Evolutionary conservation across 2,329 filamentous ascomycete species (phyloP).

Genomic region (Aureobasidium vineae): DNA sequence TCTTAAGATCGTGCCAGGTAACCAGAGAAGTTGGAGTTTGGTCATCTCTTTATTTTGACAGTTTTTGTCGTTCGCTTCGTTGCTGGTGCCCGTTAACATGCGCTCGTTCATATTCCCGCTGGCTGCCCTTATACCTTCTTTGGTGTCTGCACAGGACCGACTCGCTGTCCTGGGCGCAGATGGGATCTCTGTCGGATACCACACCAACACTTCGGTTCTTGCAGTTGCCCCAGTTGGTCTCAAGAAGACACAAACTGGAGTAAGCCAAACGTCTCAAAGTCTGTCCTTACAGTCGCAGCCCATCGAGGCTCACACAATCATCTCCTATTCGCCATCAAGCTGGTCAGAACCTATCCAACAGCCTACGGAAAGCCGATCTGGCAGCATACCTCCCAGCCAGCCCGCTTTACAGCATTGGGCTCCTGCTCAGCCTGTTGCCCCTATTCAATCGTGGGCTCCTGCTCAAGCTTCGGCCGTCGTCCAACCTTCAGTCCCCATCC

Average conservation of each 20-base stretch:
- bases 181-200: neutral
- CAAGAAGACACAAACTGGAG: too few relatives aligned
- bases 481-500: neutral
- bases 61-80: neutral
- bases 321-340: neutral
- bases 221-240: neutral
- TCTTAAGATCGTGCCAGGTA: neutral
- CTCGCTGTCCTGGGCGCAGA: neutral
- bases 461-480: neutral
- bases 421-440: neutral
- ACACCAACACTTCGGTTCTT: neutral
- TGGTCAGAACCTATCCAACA: neutral
- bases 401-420: neutral
- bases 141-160: neutral
- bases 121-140: neutral
- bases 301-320: neutral
- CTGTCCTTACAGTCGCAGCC: neutral
- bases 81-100: neutral
- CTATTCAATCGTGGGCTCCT: neutral
- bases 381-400: neutral
- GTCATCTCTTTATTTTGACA: neutral
- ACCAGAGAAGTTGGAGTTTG: neutral
- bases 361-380: neutral
- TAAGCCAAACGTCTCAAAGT: neutral
- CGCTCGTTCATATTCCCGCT: neutral